These are phyloP conservation scores for Pleurostoma richardsiae DNA, from an alignment of 2,329 filamentous ascomycete genomes.

Conservation along the genomic window DNA sequence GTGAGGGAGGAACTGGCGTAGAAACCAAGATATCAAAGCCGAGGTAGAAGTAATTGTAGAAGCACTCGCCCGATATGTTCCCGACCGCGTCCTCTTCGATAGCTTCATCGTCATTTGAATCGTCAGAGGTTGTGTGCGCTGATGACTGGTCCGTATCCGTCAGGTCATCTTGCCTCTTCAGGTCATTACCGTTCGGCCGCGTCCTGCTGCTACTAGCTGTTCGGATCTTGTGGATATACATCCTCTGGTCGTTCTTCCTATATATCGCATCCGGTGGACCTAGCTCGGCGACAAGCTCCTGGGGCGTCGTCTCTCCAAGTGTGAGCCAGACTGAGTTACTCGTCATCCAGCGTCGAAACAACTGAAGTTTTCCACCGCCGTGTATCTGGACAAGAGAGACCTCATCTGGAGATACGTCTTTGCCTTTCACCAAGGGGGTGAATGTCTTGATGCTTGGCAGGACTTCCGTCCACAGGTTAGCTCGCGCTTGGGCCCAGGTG, in stretches of 20 bases:
- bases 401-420: constrained; percentile 82
- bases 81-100: constrained; percentile 50
- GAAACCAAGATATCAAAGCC: constrained; percentile 95
- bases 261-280: constrained; percentile 94
- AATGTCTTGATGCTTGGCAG: constrained; percentile 71
- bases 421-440: constrained; percentile 62
- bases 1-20: constrained; percentile 61
- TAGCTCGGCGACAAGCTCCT: constrained; percentile 85
- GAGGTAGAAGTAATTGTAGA: constrained; percentile 96
- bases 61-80: constrained; percentile 66
- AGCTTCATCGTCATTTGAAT: constrained; percentile 57
- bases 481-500: constrained; percentile 82
- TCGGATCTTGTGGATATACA: constrained; percentile 74
- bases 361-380: constrained; percentile 72
- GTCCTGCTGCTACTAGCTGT: constrained; percentile 45
- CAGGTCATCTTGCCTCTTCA: constrained; percentile 48
- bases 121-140: constrained; percentile 64
- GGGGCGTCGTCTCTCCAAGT: constrained; percentile 82
- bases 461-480: constrained; percentile 68
- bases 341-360: constrained; percentile 66
- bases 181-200: constrained; percentile 37
- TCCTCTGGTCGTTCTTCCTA: constrained; percentile 80
- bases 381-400: constrained; percentile 75
- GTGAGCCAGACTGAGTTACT: constrained; percentile 62
- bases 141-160: constrained; percentile 75